Percentiles rank a stretch among this genome's conserved stretches.
Conservation (phyloP, 1,284 basidiomycete species). For the Cystobasidium slooffiae region DNA sequence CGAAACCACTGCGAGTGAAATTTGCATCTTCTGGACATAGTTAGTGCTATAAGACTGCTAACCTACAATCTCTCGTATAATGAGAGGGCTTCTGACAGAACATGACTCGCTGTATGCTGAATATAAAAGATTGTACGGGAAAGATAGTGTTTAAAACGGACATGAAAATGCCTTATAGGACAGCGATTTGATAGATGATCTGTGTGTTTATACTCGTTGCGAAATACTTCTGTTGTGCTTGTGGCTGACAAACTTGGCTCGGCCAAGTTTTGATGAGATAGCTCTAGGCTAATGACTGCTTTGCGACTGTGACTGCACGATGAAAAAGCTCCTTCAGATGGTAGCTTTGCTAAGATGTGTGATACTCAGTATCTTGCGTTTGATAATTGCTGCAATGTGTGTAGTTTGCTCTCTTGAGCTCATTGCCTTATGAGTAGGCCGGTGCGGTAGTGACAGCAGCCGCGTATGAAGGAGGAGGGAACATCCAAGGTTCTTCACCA, state of each 20-base stretch:
- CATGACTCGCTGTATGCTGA: too few relatives aligned
- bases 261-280: not conserved
- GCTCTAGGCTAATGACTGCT: constrained; percentile 19
- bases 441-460: constrained; percentile 48
- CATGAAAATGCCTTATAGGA: too few relatives aligned
- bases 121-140: too few relatives aligned
- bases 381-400: not conserved
- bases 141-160: too few relatives aligned
- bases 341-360: not conserved
- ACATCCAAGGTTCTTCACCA: constrained; percentile 63
- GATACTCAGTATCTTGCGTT: not conserved
- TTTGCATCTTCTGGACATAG: too few relatives aligned
- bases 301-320: not conserved
- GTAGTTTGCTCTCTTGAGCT: not conserved
- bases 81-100: too few relatives aligned
- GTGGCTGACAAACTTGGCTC: not conserved
- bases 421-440: constrained; percentile 44
- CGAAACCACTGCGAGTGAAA: too few relatives aligned
- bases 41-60: too few relatives aligned
- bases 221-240: not conserved
- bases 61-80: too few relatives aligned
- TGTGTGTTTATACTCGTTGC: not conserved
- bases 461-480: constrained; percentile 51
- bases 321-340: not conserved
- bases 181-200: not conserved